Conservation (phyloP, 129 eudicot species). For the Glebionis coronaria region DNA sequence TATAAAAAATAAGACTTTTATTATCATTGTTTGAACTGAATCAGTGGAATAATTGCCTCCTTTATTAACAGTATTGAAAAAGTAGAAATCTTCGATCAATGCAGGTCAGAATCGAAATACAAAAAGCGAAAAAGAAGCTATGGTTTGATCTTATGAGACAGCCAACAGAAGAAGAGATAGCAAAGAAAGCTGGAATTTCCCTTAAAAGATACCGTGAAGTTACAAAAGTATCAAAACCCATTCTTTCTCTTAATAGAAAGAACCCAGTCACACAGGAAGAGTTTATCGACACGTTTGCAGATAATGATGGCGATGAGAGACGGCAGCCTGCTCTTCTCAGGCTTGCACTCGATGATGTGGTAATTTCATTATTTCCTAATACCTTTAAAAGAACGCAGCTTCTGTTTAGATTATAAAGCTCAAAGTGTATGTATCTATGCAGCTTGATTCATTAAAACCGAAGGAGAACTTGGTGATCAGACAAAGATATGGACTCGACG, state of each 20-base stretch:
- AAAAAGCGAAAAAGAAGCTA: slow-evolving; percentile 67
- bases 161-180: slow-evolving; percentile 82
- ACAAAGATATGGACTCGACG: slow-evolving; percentile 96
- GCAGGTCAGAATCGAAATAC: slow-evolving; percentile 83
- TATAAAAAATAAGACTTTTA: neutral
- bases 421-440: slow-evolving; percentile 6
- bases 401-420: too few relatives aligned
- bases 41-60: neutral
- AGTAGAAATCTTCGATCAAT: slow-evolving; percentile 15
- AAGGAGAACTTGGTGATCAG: slow-evolving; percentile 96
- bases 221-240: slow-evolving; percentile 56
- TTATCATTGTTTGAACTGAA: neutral
- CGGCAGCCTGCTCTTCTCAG: slow-evolving; percentile 91
- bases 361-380: slow-evolving; percentile 29
- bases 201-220: slow-evolving; percentile 79
- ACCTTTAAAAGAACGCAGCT: too few relatives aligned
- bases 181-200: slow-evolving; percentile 64
- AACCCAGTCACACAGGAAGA: slow-evolving; percentile 81
- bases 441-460: slow-evolving; percentile 96
- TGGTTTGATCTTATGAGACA: slow-evolving; percentile 62
- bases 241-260: slow-evolving; percentile 67
- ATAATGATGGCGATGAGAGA: slow-evolving; percentile 63
- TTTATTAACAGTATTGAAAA: neutral
- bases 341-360: slow-evolving; percentile 99
- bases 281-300: slow-evolving; percentile 66